Conservation (phyloP, 164 flowering plant species). For the Macadamia tetraphylla region DNA sequence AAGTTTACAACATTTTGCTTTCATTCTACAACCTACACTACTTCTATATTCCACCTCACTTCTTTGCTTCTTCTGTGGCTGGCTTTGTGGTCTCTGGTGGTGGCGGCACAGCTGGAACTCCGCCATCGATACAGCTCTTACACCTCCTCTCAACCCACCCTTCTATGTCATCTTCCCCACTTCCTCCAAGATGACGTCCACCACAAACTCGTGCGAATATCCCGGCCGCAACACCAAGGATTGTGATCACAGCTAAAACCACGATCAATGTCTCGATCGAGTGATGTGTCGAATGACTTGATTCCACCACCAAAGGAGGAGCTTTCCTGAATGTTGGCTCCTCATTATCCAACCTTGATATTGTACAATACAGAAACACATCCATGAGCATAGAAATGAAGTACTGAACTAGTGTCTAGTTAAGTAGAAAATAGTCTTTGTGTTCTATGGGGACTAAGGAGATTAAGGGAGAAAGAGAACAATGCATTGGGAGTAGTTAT, state of each 20-base stretch:
- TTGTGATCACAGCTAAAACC: conserved; percentile 67
- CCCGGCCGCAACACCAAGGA: conserved; percentile 59
- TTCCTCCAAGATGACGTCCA: conserved; percentile 55
- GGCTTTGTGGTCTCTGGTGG: conserved; percentile 34
- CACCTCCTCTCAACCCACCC: conserved; percentile 80
- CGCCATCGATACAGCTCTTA: conserved; percentile 67
- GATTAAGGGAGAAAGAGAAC: conserved; percentile 1
- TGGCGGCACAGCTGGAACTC: conserved; percentile 32
- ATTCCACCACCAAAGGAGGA: conserved; percentile 17
- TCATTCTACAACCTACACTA: neutral
- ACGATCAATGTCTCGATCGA: conserved; percentile 75
- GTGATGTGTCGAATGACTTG: conserved; percentile 29
- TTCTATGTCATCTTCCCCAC: conserved; percentile 65
- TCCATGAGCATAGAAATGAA: conserved; percentile 4
- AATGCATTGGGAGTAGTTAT: conserved; percentile 18
- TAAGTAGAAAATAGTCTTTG: neutral
- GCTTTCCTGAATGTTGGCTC: conserved; percentile 20
- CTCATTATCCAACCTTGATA: conserved; percentile 20
- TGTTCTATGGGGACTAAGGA: neutral
- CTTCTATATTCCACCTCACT: conserved; percentile 1
- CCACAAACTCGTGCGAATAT: conserved; percentile 68
- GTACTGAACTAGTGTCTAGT: neutral
- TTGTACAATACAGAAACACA: conserved; percentile 4
- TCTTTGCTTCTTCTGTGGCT: conserved; percentile 9
- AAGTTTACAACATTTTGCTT: too few species aligned